Evolutionary conservation across 2,329 filamentous ascomycete genomes (phyloP), one percentile per base, ranked within the genome.

Genomic region (Leptographium procerum): DNA sequence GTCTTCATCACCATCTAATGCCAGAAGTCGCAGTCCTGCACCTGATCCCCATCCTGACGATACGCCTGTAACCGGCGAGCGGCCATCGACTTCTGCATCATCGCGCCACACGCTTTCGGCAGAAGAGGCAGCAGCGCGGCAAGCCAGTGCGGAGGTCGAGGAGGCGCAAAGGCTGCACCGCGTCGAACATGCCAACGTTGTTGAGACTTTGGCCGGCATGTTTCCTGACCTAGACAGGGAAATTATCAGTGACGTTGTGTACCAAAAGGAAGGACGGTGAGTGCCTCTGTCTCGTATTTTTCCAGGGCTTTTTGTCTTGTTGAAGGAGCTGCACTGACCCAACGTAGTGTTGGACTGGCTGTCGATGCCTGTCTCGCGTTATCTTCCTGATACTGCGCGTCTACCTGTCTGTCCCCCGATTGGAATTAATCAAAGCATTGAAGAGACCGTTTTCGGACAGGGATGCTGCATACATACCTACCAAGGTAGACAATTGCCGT

Each of bases 211-310:
- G 59, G 86, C 89, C 53, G 88, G 90, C 65, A 99, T 99, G 94
- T 99, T 99, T 70, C 94, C 94, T 1, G 91, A 95, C 68, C 76
- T 99, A 55, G 94, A 99, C 70, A 84, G 85, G 66, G 95, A 99
- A 54, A 82, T 99, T 43, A 97, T 99, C 68, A 91, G 91, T 66
- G 94, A 99, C 73, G 94, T 99, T 47, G 94, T 99, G 29, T 85
- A 92, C 70, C 84, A 95, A 75, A 96, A 99, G 73, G 87, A 96
- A 72, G 95, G 94, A 69, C 84, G 89, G 90, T 92, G 71, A 75
- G 88, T 81, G 74, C 83, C 79, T 57, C 19, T 33, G 47, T 26
- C 24, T 51, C 58, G 13, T 29, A 59, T 24, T 22, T 19, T 55
- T 6, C 31, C n/a, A n/a, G n/a, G n/a, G n/a, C n/a, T n/a, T n/a